Base-by-base conservation (phyloP, 2,329 filamentous ascomycete species). In the Pestalotiopsis sp. region DNA sequence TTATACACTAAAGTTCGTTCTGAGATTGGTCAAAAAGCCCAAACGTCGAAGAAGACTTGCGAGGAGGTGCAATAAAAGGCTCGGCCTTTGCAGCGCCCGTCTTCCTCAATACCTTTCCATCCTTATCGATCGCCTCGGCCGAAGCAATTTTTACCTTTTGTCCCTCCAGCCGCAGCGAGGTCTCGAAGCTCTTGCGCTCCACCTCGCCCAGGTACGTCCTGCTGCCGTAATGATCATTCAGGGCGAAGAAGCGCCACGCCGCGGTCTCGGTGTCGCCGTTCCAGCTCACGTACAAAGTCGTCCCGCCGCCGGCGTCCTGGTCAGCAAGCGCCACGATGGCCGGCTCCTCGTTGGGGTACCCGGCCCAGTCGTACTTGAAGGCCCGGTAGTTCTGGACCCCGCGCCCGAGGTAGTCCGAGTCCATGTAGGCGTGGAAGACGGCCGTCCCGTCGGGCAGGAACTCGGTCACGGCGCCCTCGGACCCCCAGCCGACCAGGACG, bases 211-310 rank as follows among this genome's bases (percentile, higher is more conserved):
- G 75, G 38, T 78, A 77, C 36, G 74, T 71, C 60, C 77, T 82
- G 1, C 78, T 79, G 14, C 80, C 80, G 17, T 73, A 72, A 0
- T 76, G 72, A 20, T 76, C 78, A 2, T 78, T 73, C 1, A 77
- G 73, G 3, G 80, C 81, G 73, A 83, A 86, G 72, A 88, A 87
- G 31, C 82, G 79, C 88, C 87, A 87, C 3, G 67, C 56, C 3
- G 73, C 76, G 0, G 82, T 83, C 73, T 83, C 81, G 0, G 84
- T 87, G 62, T 84, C 84, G 4, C 85, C 85, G 68, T 87, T 87
- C 85, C 85, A 87, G 4, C 84, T 87, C 2, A 88, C 86, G 75
- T 86, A 90, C 60, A 72, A 68, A 4, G 75, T 76, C 1, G 68
- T 68, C 0, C 70, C 71, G 9, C 75, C 72, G 14, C 72, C 65